Evolutionary conservation across 306 rosid genomes (phyloP).

Genomic region (Chamaecrista fasciculata): DNA sequence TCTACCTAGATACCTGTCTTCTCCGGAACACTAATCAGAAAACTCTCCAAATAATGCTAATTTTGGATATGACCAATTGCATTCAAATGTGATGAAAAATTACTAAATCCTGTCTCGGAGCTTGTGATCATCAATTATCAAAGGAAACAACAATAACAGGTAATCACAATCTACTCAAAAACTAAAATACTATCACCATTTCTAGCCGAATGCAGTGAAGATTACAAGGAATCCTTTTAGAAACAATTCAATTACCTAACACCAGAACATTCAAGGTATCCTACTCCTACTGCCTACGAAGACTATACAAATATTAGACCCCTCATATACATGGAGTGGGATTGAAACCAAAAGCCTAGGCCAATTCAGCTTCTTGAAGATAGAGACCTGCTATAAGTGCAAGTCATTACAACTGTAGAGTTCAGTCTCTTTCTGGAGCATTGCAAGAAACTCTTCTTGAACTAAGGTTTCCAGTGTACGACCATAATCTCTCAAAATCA

Average conservation of each 20-base stretch:
- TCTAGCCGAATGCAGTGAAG: not conserved
- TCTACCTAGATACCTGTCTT: not conserved
- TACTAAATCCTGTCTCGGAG: not conserved
- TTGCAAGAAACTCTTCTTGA: slow-evolving; percentile 64
- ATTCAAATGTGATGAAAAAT: not conserved
- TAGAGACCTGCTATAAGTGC: not conserved
- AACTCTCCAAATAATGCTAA: slow-evolving; percentile 2
- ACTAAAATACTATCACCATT: not conserved
- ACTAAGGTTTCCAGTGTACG: slow-evolving; percentile 74
- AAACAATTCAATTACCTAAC: not conserved
- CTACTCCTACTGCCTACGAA: slow-evolving; percentile 46
- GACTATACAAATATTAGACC: slow-evolving; percentile 43
- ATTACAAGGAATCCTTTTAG: not conserved
- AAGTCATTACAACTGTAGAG: slow-evolving; percentile 9
- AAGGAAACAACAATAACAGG: not conserved
- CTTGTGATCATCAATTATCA: not conserved
- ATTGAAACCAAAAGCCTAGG: slow-evolving; percentile 16
- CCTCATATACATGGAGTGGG: slow-evolving; percentile 31
- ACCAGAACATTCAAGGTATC: slow-evolving; percentile 35
- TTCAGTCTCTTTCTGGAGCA: slow-evolving; percentile 76
- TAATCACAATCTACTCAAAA: slow-evolving; percentile 1
- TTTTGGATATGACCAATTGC: slow-evolving; percentile 9
- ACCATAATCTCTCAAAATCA: slow-evolving; percentile 76
- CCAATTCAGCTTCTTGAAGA: slow-evolving; percentile 30
- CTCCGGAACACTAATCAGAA: slow-evolving; percentile 20